Evolutionary conservation across 1,284 basidiomycete species (phyloP), one percentile per base, ranked within the genome.

Genomic region (Leccinum fallax): DNA sequence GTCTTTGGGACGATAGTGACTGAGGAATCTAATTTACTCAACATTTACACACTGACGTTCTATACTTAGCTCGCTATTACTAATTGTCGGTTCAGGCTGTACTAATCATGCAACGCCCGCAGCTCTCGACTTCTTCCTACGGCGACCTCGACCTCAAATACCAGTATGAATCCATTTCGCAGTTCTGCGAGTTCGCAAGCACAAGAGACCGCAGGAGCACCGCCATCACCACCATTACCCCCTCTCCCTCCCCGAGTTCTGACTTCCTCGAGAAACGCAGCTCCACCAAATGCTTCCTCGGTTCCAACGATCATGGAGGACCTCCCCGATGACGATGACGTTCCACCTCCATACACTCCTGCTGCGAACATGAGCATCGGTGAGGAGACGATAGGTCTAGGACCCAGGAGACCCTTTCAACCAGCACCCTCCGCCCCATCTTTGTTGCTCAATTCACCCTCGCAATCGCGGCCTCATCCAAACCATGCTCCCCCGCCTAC

Each of bases 271-370:
- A 55, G 38, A n/a, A 49, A 15, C 32, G 4, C 9, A 7, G 1
- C 3, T 4, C 30, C 48, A 7, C 24, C 52, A 34, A 13, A 19
- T 6, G 8, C 19, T 4, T 30, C 53, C 6, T 10, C 19, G 0
- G 5, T 11, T 2, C 28, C 11, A 5, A 9, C 28, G 2, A 38
- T 53, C 10, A 2, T 9, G 10, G 53, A 61, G 3, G 3, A 36
- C 32, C 21, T 71, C 54, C 69, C 71, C 0, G 85, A 86, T 19
- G 85, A 87, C 19, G 85, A 86, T 21, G 85, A 87, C 19, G 76
- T 81, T 4, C 89, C 88, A 1, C 89, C 89, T 0, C 85, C 87
- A 0, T 91, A 91, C 67, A 87, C 88, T 0, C 77, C 83, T 0
- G 67, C 80, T 4, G 81, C 89, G 2, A 81, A 87, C 59, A 58